Evolutionary conservation across 2,329 filamentous ascomycete genomes (phyloP).

Genomic region (Fusarium newnesense): DNA sequence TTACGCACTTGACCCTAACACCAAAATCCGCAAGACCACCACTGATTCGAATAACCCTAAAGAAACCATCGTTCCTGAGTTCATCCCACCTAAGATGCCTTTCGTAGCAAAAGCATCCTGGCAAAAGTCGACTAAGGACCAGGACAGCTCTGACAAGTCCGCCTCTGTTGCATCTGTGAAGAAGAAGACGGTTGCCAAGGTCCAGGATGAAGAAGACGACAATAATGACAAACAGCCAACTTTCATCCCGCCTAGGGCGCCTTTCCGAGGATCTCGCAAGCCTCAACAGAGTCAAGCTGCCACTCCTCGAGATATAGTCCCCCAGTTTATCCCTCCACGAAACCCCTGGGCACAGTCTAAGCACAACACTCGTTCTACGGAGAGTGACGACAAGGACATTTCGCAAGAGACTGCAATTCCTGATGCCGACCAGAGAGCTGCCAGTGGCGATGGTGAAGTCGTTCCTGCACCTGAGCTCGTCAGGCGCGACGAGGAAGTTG

Average conservation of each 20-base stretch:
- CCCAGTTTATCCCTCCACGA: constrained; percentile 9
- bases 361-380: constrained; percentile 13
- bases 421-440: background rate
- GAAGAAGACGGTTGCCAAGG: constrained; percentile 19
- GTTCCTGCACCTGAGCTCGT: background rate
- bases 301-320: constrained; percentile 17
- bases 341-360: constrained; percentile 20
- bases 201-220: background rate
- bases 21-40: constrained; percentile 19
- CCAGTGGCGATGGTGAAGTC: background rate
- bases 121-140: background rate
- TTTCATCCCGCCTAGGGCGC: constrained; percentile 28
- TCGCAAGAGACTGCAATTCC: constrained; percentile 3
- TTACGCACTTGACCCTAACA: constrained; percentile 24
- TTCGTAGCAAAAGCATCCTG: constrained; percentile 22
- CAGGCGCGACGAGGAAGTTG: constrained; percentile 7
- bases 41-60: background rate
- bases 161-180: constrained; percentile 11
- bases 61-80: constrained; percentile 15
- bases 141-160: background rate
- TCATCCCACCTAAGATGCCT: constrained; percentile 33
- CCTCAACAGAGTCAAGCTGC: background rate
- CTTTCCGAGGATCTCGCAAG: constrained; percentile 15
- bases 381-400: background rate
- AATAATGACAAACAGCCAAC: background rate